A percentile compares a stretch with the other conserved stretches of the same genome.
phyloP scores from a whole-genome alignment of 2,329 filamentous ascomycete genomes.

The Drechmeria coniospora region DNA sequence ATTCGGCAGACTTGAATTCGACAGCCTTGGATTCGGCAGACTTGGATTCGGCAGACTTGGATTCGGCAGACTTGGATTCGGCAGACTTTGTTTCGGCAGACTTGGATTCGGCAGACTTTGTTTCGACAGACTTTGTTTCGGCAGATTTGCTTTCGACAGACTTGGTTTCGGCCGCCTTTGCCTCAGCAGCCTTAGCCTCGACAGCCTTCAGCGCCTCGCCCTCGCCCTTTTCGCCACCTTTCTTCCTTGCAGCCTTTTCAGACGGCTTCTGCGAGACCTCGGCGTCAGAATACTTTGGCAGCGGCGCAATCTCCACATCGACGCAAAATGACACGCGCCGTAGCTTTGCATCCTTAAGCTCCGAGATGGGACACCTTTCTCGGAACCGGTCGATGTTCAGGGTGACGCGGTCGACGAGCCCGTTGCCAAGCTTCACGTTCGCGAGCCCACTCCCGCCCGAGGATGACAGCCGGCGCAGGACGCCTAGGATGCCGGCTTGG shows the following conservation, averaged over 20 bases:
- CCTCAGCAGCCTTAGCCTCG: conserved; percentile 30
- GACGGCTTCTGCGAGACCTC: conserved; percentile 23
- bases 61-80: too few relatives aligned
- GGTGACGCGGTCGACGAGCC: conserved; percentile 62
- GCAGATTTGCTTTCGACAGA: too few relatives aligned
- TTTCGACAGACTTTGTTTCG: too few relatives aligned
- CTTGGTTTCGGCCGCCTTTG: neutral
- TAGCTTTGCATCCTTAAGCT: conserved; percentile 67
- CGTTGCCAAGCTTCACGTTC: conserved; percentile 30
- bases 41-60: too few relatives aligned
- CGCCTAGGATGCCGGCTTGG: conserved; percentile 61
- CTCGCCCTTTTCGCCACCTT: conserved; percentile 53
- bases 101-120: too few relatives aligned
- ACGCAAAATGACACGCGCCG: conserved; percentile 88
- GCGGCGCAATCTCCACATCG: conserved; percentile 88
- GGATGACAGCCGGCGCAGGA: conserved; percentile 69
- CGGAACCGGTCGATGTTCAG: conserved; percentile 74
- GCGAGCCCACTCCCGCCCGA: conserved; percentile 27
- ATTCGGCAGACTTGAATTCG: too few relatives aligned
- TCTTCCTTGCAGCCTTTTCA: conserved; percentile 43
- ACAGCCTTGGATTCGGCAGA: too few relatives aligned
- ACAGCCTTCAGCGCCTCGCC: conserved; percentile 52
- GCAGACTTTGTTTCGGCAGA: too few relatives aligned
- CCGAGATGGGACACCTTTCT: conserved; percentile 62
- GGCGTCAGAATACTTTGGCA: conserved; percentile 59